These are phyloP conservation scores for Coccomyxa sp. DNA, from an alignment of 139 green algal species.

Conservation along the genomic window DNA sequence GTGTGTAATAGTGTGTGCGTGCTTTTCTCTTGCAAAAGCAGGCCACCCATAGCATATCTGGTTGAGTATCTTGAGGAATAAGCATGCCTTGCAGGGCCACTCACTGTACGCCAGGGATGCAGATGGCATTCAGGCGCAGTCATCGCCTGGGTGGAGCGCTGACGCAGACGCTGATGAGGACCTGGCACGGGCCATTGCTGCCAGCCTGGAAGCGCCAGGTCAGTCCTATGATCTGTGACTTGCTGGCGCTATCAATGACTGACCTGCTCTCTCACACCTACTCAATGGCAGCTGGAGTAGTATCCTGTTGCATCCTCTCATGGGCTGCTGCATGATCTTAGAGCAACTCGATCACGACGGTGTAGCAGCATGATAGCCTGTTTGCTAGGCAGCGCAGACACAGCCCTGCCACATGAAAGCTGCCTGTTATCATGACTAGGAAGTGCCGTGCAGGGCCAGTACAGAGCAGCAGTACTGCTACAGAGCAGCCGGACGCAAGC, in stretches of 20 bases:
- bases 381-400: no score
- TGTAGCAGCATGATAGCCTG: no score
- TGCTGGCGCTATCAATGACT: no score
- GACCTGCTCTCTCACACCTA: no score
- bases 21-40: no score
- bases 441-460: no score
- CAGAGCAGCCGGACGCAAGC: no score
- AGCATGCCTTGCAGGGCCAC: background rate
- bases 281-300: background rate
- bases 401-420: no score
- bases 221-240: background rate
- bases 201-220: constrained; percentile 35
- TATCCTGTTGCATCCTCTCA: background rate
- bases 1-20: background rate
- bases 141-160: background rate
- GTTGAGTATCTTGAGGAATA: no score
- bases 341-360: background rate
- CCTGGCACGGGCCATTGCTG: constrained; percentile 58
- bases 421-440: no score
- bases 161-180: constrained; percentile 50
- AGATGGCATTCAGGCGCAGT: background rate
- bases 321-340: background rate
- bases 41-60: background rate
- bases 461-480: no score
- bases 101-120: background rate